phyloP scores from a whole-genome alignment of 2,329 filamentous ascomycete genomes.

The Diplodia intermedia region DNA sequence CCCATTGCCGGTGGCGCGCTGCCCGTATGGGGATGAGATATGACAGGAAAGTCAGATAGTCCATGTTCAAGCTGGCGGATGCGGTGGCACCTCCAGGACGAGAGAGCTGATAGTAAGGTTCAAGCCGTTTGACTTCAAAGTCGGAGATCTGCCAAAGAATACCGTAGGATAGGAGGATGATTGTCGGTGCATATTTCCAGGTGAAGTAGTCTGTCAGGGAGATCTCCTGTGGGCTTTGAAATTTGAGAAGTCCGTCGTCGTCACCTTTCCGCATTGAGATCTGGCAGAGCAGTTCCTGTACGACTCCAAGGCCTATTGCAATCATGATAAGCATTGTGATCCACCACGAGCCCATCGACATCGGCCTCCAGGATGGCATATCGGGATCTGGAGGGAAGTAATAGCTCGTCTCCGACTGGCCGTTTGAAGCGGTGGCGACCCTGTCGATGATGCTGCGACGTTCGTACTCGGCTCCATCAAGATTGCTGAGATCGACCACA shows the following conservation, averaged over 20 bases:
- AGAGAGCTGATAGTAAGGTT: slow-evolving; percentile 56
- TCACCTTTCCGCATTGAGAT: slow-evolving; percentile 40
- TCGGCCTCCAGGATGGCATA: slow-evolving; percentile 50
- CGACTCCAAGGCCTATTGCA: slow-evolving; percentile 44
- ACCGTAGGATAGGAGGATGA: slow-evolving; percentile 57
- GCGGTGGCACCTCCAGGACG: slow-evolving; percentile 47
- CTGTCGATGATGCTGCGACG: slow-evolving; percentile 41
- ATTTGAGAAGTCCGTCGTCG: slow-evolving; percentile 41
- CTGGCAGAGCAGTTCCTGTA: slow-evolving; percentile 50
- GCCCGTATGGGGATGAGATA: slow-evolving; percentile 70
- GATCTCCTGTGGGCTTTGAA: slow-evolving; percentile 42
- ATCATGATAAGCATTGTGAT: slow-evolving; percentile 44
- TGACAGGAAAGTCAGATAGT: slow-evolving; percentile 73
- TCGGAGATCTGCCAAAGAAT: slow-evolving; percentile 59
- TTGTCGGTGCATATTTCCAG: slow-evolving; percentile 52
- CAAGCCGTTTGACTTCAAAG: slow-evolving; percentile 59
- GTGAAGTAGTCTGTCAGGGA: slow-evolving; percentile 44
- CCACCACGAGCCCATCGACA: slow-evolving; percentile 50
- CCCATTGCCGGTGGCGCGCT: slow-evolving; percentile 68
- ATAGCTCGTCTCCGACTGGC: slow-evolving; percentile 45
- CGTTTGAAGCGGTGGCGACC: slow-evolving; percentile 4
- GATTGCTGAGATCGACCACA: slow-evolving; percentile 52
- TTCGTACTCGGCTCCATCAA: slow-evolving; percentile 47
- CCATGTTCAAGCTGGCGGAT: slow-evolving; percentile 69
- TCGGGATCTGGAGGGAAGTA: slow-evolving; percentile 50